Conservation (phyloP, 352 stramenopile genomes). For the Globisporangium splendens region DNA sequence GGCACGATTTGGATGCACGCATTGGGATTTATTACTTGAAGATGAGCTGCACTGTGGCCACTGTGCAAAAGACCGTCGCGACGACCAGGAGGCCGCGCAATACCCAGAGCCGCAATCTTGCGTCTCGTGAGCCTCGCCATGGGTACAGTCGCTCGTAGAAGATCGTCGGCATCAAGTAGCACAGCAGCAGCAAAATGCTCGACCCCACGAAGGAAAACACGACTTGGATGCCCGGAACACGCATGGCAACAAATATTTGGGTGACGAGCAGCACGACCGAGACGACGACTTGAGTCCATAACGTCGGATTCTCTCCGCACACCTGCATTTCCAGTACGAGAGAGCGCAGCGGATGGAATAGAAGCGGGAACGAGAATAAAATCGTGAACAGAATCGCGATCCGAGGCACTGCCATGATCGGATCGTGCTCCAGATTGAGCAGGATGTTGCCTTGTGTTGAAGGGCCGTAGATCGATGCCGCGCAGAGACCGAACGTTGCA, state of each 20-base stretch:
- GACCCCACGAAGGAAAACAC: constrained; percentile 78
- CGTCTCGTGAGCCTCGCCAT: constrained; percentile 29
- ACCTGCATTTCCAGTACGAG: constrained; percentile 58
- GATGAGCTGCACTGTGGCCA: constrained; percentile 47
- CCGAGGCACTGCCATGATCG: constrained; percentile 66
- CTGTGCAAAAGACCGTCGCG: constrained; percentile 49
- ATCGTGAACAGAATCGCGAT: constrained; percentile 70
- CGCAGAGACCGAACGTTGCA: constrained; percentile 56
- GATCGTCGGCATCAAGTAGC: constrained; percentile 63
- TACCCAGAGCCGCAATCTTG: constrained; percentile 23
- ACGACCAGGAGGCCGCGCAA: constrained; percentile 29
- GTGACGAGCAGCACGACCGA: constrained; percentile 39
- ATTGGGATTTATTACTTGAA: constrained; percentile 9
- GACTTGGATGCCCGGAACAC: constrained; percentile 56
- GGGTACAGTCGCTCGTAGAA: constrained; percentile 52
- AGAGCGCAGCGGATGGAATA: constrained; percentile 67
- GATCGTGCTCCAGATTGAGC: constrained; percentile 69
- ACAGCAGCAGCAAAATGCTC: constrained; percentile 68
- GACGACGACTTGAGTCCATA: constrained; percentile 27
- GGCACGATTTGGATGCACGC: background rate
- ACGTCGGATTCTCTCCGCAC: constrained; percentile 17
- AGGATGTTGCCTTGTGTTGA: constrained; percentile 72
- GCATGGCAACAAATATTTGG: constrained; percentile 48
- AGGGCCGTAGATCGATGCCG: constrained; percentile 53
- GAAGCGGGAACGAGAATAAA: constrained; percentile 67